Evolutionary conservation across 202 grass and related monocot genomes (phyloP).

Genomic region (Brachypodium distachyon): DNA sequence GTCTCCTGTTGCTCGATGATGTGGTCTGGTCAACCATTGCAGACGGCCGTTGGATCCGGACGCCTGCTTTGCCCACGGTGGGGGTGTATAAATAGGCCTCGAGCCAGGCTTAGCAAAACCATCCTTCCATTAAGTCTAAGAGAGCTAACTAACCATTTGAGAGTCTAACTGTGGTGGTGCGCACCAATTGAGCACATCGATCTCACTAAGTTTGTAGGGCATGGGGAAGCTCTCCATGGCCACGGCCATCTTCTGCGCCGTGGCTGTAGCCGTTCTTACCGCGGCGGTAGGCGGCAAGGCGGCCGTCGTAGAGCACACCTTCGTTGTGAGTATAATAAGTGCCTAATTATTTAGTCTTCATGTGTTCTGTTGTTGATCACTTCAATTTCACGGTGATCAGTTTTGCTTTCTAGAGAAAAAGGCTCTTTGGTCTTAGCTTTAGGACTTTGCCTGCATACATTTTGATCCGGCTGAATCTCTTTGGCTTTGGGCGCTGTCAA

Average conservation of each 20-base stretch:
- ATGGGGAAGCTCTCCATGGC: not conserved
- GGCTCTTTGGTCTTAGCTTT: not conserved
- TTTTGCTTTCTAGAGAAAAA: too few relatives aligned
- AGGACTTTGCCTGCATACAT: not conserved
- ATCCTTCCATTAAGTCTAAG: not conserved
- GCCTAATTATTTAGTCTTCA: too few relatives aligned
- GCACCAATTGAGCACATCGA: too few relatives aligned
- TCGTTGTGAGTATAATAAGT: not conserved
- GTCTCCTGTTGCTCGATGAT: too few relatives aligned
- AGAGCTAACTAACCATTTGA: not conserved
- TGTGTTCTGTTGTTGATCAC: not conserved
- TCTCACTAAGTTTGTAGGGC: not conserved
- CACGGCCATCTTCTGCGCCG: not conserved
- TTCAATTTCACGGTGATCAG: too few relatives aligned
- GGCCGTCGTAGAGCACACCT: conserved; percentile 10
- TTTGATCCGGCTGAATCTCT: too few relatives aligned
- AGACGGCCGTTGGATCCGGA: not conserved
- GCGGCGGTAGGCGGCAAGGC: not conserved
- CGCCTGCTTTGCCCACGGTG: too few relatives aligned
- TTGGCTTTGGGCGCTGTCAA: too few relatives aligned
- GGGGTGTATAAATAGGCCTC: not conserved
- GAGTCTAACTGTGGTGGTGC: too few relatives aligned
- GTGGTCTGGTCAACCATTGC: not conserved
- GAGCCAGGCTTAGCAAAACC: not conserved
- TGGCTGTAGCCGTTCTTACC: not conserved